These are phyloP conservation scores for Spathaspora sp. DNA, from an alignment of 1,139 yeast species.

Conservation along the genomic window DNA sequence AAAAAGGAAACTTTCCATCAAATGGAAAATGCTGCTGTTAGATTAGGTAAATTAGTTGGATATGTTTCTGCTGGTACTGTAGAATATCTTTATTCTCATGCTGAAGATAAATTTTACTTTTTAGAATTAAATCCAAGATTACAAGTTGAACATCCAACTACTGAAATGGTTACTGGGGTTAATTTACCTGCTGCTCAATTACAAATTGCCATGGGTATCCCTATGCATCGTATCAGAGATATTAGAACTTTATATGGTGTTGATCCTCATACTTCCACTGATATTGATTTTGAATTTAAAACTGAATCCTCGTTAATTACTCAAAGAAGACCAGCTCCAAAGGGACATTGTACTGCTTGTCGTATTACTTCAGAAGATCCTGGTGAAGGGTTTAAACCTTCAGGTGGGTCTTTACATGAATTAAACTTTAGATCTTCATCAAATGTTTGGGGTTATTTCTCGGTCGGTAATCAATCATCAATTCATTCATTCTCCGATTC, in stretches of 20 bases:
- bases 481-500: slow-evolving; percentile 98
- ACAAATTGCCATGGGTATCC: slow-evolving; percentile 99
- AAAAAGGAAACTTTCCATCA: slow-evolving; percentile 77
- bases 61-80: slow-evolving; percentile 99
- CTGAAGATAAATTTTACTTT: slow-evolving; percentile 92
- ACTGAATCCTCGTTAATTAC: slow-evolving; percentile 66
- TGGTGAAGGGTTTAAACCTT: slow-evolving; percentile 98
- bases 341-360: slow-evolving; percentile 98
- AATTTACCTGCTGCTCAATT: slow-evolving; percentile 97
- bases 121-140: slow-evolving; percentile 95
- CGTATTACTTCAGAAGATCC: slow-evolving; percentile 99
- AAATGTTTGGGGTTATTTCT: slow-evolving; percentile 98
- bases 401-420: slow-evolving; percentile 95
- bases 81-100: slow-evolving; percentile 90
- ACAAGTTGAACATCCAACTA: slow-evolving; percentile 99
- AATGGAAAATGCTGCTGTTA: slow-evolving; percentile 97
- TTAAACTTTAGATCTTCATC: slow-evolving; percentile 95
- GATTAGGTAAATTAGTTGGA: slow-evolving; percentile 94
- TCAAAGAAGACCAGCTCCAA: slow-evolving; percentile 92
- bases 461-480: slow-evolving; percentile 94
- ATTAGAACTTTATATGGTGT: slow-evolving; percentile 92
- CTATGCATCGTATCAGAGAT: slow-evolving; percentile 91
- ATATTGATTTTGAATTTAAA: slow-evolving; percentile 87
- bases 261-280: slow-evolving; percentile 89
- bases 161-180: slow-evolving; percentile 98